Evolutionary conservation across 441 rosid genomes (phyloP).

Genomic region (Bocquillonia castaneifolia): DNA sequence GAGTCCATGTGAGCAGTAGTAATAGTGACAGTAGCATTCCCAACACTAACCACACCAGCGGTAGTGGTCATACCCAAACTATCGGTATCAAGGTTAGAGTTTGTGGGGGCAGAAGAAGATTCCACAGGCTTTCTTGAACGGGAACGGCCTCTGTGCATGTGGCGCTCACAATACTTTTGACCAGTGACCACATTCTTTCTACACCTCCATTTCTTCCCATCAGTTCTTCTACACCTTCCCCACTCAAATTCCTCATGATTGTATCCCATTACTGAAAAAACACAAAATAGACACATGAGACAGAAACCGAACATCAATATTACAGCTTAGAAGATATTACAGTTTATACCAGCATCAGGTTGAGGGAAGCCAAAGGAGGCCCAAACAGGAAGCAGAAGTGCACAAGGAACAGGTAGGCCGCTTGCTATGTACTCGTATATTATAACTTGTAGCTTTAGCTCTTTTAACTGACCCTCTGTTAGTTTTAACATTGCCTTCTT

Average conservation of each 20-base stretch:
- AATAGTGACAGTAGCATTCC: not conserved
- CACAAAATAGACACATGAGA: too few species aligned
- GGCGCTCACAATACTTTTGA: slow-evolving; percentile 68
- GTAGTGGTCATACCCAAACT: slow-evolving; percentile 28
- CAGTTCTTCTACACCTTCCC: slow-evolving; percentile 71
- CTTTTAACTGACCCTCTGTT: slow-evolving; percentile 45
- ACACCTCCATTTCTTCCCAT: slow-evolving; percentile 87
- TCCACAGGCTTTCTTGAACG: slow-evolving; percentile 94
- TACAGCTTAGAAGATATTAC: slow-evolving; percentile 33
- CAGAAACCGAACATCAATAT: too few species aligned
- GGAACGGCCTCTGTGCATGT: slow-evolving; percentile 65
- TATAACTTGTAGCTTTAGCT: slow-evolving; percentile 49
- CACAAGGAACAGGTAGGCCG: slow-evolving; percentile 49
- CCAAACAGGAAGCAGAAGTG: slow-evolving; percentile 45
- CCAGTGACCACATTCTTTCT: slow-evolving; percentile 39
- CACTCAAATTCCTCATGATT: slow-evolving; percentile 29
- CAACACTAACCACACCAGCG: too few species aligned
- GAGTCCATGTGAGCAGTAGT: slow-evolving; percentile 14
- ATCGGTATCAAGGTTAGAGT: slow-evolving; percentile 18
- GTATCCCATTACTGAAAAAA: slow-evolving; percentile 32
- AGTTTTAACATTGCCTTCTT: slow-evolving; percentile 31
- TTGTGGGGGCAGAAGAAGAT: slow-evolving; percentile 27
- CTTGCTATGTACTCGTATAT: slow-evolving; percentile 45
- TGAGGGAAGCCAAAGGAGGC: slow-evolving; percentile 33
- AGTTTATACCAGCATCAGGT: slow-evolving; percentile 25